Evolutionary conservation across 2,329 filamentous ascomycete genomes (phyloP), one percentile per base, ranked within the genome.

Genomic region (Magnaporthiopsis rhizophila): DNA sequence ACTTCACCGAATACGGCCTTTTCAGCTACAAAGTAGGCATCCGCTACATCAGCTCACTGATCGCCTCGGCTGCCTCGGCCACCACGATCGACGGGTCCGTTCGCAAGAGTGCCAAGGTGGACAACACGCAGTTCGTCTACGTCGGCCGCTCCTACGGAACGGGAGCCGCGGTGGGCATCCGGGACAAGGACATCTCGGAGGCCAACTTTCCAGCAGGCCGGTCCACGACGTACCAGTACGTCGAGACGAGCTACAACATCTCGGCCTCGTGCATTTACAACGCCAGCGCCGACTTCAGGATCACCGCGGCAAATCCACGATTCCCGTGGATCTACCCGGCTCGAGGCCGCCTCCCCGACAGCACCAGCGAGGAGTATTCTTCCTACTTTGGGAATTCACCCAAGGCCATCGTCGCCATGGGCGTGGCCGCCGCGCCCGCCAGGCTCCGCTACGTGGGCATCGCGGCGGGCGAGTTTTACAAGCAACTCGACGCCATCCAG

Each of bases 211-310:
- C 34, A 11, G 64, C 61, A 30, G 59, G 62, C 11, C 38, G n/a
- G 60, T 7, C 60, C 6, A 67, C 56, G 13, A 15, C 26, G 5
- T 77, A 76, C 65, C 65, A 66, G 12, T 78, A 73, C 53, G 67
- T 73, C 61, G 75, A 78, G 62, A 45, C 66, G 30, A 74, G 75
- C 21, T 77, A 76, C 58, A 32, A 68, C 6, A 61, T 73, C 18
- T 68, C 71, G 11, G 73, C 75, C 8, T 69, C 66, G 1, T 78
- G 75, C 67, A 74, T 72, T 24, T 75, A 77, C 68, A 78, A 78
- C 67, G 36, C 60, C 9, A 74, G 69, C n/a, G 70, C 69, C 3
- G 66, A 73, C 45, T 77, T 76, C 60, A 61, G 59, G 3, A 67
- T 74, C 24, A 12, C 9, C 8, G 12, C 1, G 34, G 3, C 34